Conservation (phyloP, 2,329 filamentous ascomycete species). For the Diaporthe batatas region DNA sequence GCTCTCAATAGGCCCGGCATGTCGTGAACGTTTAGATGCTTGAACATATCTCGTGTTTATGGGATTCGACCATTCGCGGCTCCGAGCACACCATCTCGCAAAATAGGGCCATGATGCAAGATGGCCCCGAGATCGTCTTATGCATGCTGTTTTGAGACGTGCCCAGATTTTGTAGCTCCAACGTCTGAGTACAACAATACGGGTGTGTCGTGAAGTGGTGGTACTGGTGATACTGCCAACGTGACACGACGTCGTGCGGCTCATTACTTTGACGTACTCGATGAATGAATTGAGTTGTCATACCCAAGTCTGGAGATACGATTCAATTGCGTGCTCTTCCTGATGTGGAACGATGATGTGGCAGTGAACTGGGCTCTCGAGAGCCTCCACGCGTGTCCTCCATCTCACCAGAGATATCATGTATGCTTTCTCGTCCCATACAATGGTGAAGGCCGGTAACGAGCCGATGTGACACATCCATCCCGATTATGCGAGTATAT, state of each 20-base stretch:
- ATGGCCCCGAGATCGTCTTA: neutral
- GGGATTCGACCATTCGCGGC: too few relatives aligned
- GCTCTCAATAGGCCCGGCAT: too few relatives aligned
- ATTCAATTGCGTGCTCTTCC: too few relatives aligned
- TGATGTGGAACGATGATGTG: too few relatives aligned
- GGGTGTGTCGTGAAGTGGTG: neutral
- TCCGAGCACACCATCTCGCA: neutral
- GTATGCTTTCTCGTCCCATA: neutral
- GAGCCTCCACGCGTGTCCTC: neutral
- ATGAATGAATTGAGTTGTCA: too few relatives aligned
- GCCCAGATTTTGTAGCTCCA: neutral
- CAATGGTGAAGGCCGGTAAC: neutral
- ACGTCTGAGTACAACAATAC: neutral
- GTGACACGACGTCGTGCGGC: neutral
- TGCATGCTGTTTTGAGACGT: too few relatives aligned
- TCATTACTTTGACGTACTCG: neutral
- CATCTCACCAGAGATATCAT: neutral
- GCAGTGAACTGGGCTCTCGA: neutral
- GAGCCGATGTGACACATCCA: neutral
- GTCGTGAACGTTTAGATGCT: neutral
- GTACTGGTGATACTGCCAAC: neutral
- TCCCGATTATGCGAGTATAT: neutral
- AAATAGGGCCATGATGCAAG: neutral
- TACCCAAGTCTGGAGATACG: too few relatives aligned
- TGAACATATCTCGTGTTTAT: neutral